A percentile compares a stretch with the other conserved stretches of the same genome.
Conservation (phyloP, 2,329 filamentous ascomycete genomes). For the Diaporthe ilicicola region DNA sequence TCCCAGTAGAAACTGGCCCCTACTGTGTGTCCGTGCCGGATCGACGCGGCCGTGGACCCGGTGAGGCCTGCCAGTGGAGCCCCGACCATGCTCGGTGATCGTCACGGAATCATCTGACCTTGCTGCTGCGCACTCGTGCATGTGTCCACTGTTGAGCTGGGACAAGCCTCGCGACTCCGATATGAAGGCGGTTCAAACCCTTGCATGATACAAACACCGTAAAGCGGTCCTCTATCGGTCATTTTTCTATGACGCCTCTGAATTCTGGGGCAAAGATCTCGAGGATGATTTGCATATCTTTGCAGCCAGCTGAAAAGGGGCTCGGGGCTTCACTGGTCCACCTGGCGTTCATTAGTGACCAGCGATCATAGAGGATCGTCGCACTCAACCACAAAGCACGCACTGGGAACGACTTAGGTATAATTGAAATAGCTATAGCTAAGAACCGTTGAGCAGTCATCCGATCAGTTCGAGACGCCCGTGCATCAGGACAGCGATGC, state of each 20-base stretch:
- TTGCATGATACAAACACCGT: neutral
- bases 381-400: neutral
- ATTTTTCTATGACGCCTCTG: neutral
- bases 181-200: neutral
- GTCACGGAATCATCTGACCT: neutral
- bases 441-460: neutral
- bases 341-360: neutral
- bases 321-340: neutral
- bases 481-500: neutral
- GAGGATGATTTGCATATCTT: neutral
- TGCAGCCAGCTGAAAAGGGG: neutral
- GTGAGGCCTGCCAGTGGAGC: slow-evolving; percentile 15
- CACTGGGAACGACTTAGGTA: neutral
- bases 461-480: neutral
- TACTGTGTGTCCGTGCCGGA: slow-evolving; percentile 14
- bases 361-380: neutral
- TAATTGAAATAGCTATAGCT: neutral
- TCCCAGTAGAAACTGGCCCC: neutral
- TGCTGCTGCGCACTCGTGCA: neutral
- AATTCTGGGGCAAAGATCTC: neutral
- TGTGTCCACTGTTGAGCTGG: neutral
- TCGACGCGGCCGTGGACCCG: slow-evolving; percentile 14
- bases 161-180: slow-evolving; percentile 4
- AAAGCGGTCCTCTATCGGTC: slow-evolving; percentile 5
- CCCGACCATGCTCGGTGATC: slow-evolving; percentile 2